Base-by-base conservation (phyloP, 768 basidiomycete species). In the Hirschioporus abietinus region DNA sequence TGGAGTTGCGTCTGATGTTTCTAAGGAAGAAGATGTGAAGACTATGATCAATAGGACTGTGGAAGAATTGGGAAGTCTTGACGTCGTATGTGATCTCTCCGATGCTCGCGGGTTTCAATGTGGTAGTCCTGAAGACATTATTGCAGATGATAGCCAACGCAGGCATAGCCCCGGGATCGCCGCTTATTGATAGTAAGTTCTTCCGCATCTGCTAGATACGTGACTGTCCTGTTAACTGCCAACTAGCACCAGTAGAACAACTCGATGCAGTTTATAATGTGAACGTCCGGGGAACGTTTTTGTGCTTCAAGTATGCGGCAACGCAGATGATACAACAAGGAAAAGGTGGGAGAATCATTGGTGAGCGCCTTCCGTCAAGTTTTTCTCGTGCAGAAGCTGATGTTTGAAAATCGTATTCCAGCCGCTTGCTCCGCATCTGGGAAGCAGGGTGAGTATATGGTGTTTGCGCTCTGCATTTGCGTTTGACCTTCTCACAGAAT, bases 271-370 rank as follows among this genome's bases (percentile, higher is more conserved):
- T 76, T 7, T 75, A 83, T 67, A 76, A 79, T 5, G 76, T 88
- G 70, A 89, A 90, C 70, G 78, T 82, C 67, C 81, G 84, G 64
- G 87, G 87, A 42, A 76, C 81, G 1, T 88, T 85, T 76, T 79
- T 85, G 67, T 88, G 85, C 72, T 89, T 88, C 60, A 86, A 88
- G 64, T 79, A 88, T 67, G 89, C 87, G 1, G 87, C 85, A 20
- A 77, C 76, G 64, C 83, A 85, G 70, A 90, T 90, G 89, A 79
- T 87, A 9, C 66, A 71, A 9, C 84, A 85, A 75, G 80, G 82
- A 0, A 76, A 74, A 6, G 82, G 85, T 18, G 85, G 88, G 0
- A 78, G 83, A 20, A 85, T 90, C 67, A 80, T 88, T 27, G 83
- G 88, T 72, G 5, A 0, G 66, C 8, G 57, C 35, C 1, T 36